Percentiles rank a stretch among this genome's conserved stretches.
phyloP scores from a whole-genome alignment of 2,329 filamentous ascomycete genomes.

The Fusarium heterosporum region DNA sequence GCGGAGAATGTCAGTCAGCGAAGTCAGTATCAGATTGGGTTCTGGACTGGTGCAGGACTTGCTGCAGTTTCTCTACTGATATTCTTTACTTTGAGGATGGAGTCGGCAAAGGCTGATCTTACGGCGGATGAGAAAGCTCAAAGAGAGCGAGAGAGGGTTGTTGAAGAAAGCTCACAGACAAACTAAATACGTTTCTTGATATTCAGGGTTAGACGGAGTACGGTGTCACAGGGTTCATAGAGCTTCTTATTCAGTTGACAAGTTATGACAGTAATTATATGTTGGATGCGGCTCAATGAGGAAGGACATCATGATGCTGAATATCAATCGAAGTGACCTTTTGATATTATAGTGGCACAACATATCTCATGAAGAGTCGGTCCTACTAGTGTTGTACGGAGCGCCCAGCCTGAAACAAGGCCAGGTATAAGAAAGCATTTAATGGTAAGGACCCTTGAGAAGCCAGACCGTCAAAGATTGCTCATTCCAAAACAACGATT shows the following conservation, averaged over 20 bases:
- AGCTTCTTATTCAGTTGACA: background rate
- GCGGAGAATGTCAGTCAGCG: slow-evolving; percentile 53
- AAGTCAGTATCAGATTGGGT: slow-evolving; percentile 71
- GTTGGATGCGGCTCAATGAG: background rate
- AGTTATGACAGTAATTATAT: background rate
- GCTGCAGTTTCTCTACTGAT: slow-evolving; percentile 64
- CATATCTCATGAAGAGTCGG: background rate
- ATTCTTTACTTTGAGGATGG: slow-evolving; percentile 67
- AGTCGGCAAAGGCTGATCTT: slow-evolving; percentile 66
- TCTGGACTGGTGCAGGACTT: slow-evolving; percentile 73
- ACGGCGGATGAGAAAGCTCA: slow-evolving; percentile 67
- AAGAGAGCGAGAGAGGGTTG: slow-evolving; percentile 15
- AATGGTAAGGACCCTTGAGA: background rate
- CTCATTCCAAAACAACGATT: background rate
- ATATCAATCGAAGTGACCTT: background rate
- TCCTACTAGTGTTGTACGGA: background rate
- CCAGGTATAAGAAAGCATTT: background rate
- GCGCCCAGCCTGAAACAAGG: background rate
- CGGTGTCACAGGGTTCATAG: background rate
- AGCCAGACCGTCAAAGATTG: slow-evolving; percentile 8
- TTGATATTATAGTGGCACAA: background rate
- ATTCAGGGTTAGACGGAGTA: background rate
- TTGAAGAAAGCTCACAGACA: background rate
- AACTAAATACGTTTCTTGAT: background rate
- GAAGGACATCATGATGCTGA: background rate